Base-by-base conservation (phyloP, 164 flowering plant species). In the Cinnamomum micranthum region DNA sequence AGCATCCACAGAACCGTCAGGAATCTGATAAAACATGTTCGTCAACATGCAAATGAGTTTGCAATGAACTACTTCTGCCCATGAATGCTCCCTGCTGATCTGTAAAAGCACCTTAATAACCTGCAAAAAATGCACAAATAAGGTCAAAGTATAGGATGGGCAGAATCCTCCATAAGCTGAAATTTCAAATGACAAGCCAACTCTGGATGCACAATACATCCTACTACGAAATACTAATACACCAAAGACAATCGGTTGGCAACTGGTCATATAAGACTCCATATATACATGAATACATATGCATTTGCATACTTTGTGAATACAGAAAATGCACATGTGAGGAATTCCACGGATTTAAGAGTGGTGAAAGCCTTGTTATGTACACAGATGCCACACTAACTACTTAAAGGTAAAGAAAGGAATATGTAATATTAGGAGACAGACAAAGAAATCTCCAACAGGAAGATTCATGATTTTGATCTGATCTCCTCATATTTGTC, bases 61-160 rank as follows among this genome's bases (percentile, higher is more conserved):
- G 87, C 86, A 81, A 79, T 88, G 97, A 78, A 96, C 97, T 71
- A 87, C 80, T 80, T 91, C 99, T 73, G 97, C 98, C 99, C 99
- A 96, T 66, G 94, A 92, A 76, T 91, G 87, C 76, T 76, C 80
- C 81, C 91, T 81, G 84, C 98, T 90, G 70, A 85, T 85, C 79
- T 86, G 86, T 74, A 96, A 73, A 76, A 96, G 90, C 71, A 84
- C 84, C 82, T 88, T 88, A 64, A 96, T 75, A 71, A 96, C 98
- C 99, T 96, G 89, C 71, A 79, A 76, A 71, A 33, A 31, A 35
- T 4, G 70, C 47, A 73, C 9, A 65, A 10, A 62, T 60, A 20
- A 55, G n/a, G 59, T 17, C 59, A 52, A 52, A 31, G 6, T 31
- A 31, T 4, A 31, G 35, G 35, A 31, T 31, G 35, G 35, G 6